Base-by-base conservation (phyloP, 331 rosid genomes). In the Spiraea crenata region DNA sequence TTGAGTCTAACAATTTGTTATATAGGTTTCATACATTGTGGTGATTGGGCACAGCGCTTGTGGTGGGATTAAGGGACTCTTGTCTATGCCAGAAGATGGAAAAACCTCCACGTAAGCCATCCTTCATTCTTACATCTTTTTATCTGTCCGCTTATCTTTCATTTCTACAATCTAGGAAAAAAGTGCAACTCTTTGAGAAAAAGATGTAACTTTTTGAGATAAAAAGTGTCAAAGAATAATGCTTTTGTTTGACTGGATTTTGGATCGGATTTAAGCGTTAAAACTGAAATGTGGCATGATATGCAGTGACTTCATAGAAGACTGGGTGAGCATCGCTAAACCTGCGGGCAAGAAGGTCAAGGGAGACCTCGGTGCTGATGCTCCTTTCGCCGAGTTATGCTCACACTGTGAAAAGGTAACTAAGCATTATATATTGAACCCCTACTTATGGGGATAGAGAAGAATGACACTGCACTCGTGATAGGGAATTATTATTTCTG, bases 21-120 rank as follows among this genome's bases (percentile, higher is more conserved):
- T 25, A 25, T 9, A 65, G 99, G 99, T 93, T 42, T 76, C 85
- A 65, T 72, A 89, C 78, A 93, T 93, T 75, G 93, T 93, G 70
- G 97, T 93, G 74, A 89, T 93, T 77, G 99, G 99, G 14, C 99
- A 93, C 90, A 93, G 99, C 45, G 97, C 92, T 73, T 91, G 99
- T 82, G 99, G 99, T 67, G 99, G 99, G 57, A 91, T 93, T 17
- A 93, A 93, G 90, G 99, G 95, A 37, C 99, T 93, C 59, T 9
- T 93, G 80, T 85, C 92, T 20, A 55, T 93, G 17, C 85, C 96
- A 58, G 82, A 13, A 17, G 87, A 87, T 72, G 97, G 95, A 73
- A 1, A 81, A 37, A 70, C 70, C 82, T 68, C 96, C 1, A 83
- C 96, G 97, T 91, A 82, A 83, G 86, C 34, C 35, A 31, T 4